Conservation (phyloP, 2,329 filamentous ascomycete species). For the Graphium sp. region DNA sequence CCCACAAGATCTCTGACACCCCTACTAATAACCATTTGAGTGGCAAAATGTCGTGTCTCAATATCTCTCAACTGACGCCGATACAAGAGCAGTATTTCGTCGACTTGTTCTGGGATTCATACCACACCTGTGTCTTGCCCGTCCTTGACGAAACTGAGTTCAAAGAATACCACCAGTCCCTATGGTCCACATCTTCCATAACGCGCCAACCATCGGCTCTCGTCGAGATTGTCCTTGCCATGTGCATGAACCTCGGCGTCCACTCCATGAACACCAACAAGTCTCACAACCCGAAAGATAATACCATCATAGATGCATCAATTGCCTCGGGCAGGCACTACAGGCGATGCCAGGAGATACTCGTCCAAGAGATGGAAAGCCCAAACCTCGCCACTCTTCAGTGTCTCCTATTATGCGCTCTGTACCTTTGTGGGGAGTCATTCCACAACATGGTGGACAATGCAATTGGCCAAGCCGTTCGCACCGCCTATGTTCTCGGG, state of each 20-base stretch:
- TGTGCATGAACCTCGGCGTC: constrained; percentile 30
- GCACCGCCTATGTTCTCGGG: constrained; percentile 24
- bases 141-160: constrained; percentile 27
- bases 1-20: too few relatives aligned
- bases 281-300: background rate
- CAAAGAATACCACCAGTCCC: constrained; percentile 20
- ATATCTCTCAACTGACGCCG: constrained; percentile 12
- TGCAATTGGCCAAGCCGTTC: constrained; percentile 18
- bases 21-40: background rate
- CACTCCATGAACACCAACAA: constrained; percentile 10
- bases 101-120: constrained; percentile 27
- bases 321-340: constrained; percentile 28
- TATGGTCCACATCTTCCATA: constrained; percentile 14
- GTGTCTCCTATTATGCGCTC: constrained; percentile 22
- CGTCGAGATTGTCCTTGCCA: constrained; percentile 31
- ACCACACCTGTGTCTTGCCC: constrained; percentile 18
- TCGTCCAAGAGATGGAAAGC: constrained; percentile 25
- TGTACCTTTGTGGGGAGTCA: constrained; percentile 28
- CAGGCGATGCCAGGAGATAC: constrained; percentile 23
- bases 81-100: constrained; percentile 28
- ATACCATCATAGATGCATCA: constrained; percentile 21
- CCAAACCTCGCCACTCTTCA: constrained; percentile 29
- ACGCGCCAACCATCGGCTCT: constrained; percentile 26
- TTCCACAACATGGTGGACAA: constrained; percentile 27
- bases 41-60: background rate